phyloP scores from a whole-genome alignment of 2,329 filamentous ascomycete genomes.

The Fusarium falciforme region DNA sequence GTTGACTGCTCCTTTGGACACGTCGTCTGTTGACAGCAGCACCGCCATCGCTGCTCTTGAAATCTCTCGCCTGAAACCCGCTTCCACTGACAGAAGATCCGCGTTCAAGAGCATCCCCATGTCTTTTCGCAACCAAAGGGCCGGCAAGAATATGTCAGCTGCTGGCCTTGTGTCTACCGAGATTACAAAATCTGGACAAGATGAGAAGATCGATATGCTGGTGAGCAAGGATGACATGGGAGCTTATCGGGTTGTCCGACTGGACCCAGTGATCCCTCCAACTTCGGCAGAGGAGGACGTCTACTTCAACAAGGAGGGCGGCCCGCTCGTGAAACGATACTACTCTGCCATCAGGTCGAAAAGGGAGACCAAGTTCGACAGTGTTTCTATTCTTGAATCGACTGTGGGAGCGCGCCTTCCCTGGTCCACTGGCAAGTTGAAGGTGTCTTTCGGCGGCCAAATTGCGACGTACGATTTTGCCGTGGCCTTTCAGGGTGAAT shows the following conservation, averaged over 20 bases:
- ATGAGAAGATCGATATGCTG: neutral
- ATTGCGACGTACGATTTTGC: neutral
- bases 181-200: neutral
- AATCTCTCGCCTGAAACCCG: neutral
- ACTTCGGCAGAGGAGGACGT: neutral
- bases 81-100: neutral
- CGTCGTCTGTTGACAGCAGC: neutral
- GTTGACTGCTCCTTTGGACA: neutral
- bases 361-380: neutral
- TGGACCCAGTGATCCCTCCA: neutral
- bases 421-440: neutral
- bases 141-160: neutral
- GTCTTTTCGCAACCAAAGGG: neutral
- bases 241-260: neutral
- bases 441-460: neutral
- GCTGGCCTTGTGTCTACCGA: neutral
- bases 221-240: neutral
- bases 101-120: neutral
- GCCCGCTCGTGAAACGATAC: neutral
- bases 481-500: neutral
- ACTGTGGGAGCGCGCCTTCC: neutral
- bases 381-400: neutral
- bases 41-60: neutral
- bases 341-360: neutral
- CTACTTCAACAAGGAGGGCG: neutral